These are phyloP conservation scores for Sonneratia caseolaris DNA, from an alignment of 345 rosid genomes.

Conservation along the genomic window DNA sequence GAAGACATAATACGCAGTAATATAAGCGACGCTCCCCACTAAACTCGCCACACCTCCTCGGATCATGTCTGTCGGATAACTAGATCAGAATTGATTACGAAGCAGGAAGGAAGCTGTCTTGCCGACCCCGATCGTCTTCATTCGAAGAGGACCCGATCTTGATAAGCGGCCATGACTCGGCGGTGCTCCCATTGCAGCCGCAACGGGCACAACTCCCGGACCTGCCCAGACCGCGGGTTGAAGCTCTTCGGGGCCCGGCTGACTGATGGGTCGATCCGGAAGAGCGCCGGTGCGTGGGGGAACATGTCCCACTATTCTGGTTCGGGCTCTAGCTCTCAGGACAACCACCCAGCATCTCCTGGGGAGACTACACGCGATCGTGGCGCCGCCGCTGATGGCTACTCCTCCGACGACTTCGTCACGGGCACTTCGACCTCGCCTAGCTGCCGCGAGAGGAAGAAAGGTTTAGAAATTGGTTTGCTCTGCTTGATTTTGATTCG, in stretches of 20 bases:
- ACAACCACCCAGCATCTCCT: slow-evolving; percentile 13
- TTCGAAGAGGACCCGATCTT: too few species aligned
- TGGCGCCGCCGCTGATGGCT: slow-evolving; percentile 48
- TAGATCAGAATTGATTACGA: slow-evolving; percentile 8
- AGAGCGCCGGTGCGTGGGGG: slow-evolving; percentile 97
- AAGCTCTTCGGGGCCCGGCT: slow-evolving; percentile 90
- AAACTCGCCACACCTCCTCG: neutral
- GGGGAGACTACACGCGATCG: slow-evolving; percentile 53
- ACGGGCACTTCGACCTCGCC: slow-evolving; percentile 76
- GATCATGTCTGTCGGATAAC: neutral
- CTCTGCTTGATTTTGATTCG: neutral
- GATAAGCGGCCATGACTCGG: slow-evolving; percentile 49
- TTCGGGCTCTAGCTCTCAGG: slow-evolving; percentile 40
- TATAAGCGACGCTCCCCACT: neutral
- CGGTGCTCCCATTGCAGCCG: slow-evolving; percentile 99
- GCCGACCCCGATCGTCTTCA: neutral
- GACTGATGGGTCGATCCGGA: slow-evolving; percentile 87
- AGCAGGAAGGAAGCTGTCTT: neutral
- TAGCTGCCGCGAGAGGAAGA: slow-evolving; percentile 74
- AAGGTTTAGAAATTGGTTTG: slow-evolving; percentile 32
- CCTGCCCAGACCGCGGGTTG: slow-evolving; percentile 91
- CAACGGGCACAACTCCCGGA: slow-evolving; percentile 97
- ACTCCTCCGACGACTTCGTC: slow-evolving; percentile 92
- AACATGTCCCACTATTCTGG: slow-evolving; percentile 60
- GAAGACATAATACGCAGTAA: neutral